A percentile compares a stretch with the other conserved stretches of the same genome.
These are phyloP conservation scores for Closterium sp. DNA, from an alignment of 139 green algal species.

Conservation along the genomic window DNA sequence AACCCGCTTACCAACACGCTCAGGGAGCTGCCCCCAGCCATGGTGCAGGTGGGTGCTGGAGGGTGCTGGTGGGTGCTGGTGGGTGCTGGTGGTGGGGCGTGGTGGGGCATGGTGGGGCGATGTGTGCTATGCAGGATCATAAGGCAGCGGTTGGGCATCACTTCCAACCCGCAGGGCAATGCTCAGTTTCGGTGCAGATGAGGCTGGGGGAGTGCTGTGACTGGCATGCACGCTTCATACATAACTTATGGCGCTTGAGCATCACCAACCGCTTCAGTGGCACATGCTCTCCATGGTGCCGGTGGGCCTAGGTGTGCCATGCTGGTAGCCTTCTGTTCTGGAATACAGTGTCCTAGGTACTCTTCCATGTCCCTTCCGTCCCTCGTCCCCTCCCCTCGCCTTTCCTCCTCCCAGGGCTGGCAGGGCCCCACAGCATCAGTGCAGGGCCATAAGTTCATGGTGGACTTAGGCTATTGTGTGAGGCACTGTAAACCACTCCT, in stretches of 20 bases:
- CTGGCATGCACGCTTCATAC: no score
- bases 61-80: not conserved
- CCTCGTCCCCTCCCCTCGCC: not conserved
- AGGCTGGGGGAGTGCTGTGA: no score
- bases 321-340: not conserved
- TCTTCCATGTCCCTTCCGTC: not conserved
- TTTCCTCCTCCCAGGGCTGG: slow-evolving; percentile 5
- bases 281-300: no score
- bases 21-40: slow-evolving; percentile 4
- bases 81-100: not conserved
- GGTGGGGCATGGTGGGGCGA: not conserved
- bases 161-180: no score
- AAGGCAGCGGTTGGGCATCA: not conserved
- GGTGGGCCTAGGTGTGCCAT: not conserved
- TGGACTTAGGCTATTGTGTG: slow-evolving; percentile 13
- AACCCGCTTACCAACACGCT: not conserved
- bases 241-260: no score
- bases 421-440: slow-evolving; percentile 23
- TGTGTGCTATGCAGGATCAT: not conserved
- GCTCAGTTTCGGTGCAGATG: no score
- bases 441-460: slow-evolving; percentile 9
- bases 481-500: not conserved
- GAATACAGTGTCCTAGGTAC: not conserved
- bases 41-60: slow-evolving; percentile 27
- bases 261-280: no score